phyloP scores from a whole-genome alignment of 805 yeast species.

The Metschnikowia kofuensis region DNA sequence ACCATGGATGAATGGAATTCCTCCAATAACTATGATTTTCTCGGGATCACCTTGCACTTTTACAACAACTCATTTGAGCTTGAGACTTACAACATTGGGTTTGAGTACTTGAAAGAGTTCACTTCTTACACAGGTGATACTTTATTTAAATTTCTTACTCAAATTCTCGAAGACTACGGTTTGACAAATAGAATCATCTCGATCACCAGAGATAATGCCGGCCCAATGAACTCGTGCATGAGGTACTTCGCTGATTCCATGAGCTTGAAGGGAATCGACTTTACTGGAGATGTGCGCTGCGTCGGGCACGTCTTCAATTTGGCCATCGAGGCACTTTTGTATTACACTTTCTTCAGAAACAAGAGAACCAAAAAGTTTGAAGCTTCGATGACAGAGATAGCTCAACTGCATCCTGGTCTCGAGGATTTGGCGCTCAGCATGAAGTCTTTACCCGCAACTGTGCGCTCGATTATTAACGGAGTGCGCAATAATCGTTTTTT shows the following conservation, averaged over 20 bases:
- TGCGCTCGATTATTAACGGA: slow-evolving; percentile 1
- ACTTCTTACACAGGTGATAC: slow-evolving; percentile 2
- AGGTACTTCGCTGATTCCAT: not conserved
- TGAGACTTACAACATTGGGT: slow-evolving; percentile 4
- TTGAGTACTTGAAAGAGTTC: slow-evolving; percentile 1
- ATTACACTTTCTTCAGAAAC: slow-evolving; percentile 1
- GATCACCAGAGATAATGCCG: slow-evolving; percentile 5
- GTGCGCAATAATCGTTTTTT: not conserved
- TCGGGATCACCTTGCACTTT: slow-evolving; percentile 1
- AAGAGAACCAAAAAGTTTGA: not conserved
- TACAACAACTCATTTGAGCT: not conserved
- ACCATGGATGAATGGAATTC: slow-evolving; percentile 3
- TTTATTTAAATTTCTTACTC: not conserved
- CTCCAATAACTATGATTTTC: not conserved
- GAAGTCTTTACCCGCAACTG: not conserved
- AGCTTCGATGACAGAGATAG: not conserved
- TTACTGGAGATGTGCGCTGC: slow-evolving; percentile 2
- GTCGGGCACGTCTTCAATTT: slow-evolving; percentile 2
- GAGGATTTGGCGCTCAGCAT: not conserved
- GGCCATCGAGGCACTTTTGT: not conserved
- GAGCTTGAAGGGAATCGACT: not conserved
- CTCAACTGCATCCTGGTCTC: not conserved
- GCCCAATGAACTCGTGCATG: slow-evolving; percentile 2
- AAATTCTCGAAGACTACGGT: not conserved
- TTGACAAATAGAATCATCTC: not conserved